Evolutionary conservation across 2,329 filamentous ascomycete species (phyloP).

Genomic region (Neonectria ditissima): DNA sequence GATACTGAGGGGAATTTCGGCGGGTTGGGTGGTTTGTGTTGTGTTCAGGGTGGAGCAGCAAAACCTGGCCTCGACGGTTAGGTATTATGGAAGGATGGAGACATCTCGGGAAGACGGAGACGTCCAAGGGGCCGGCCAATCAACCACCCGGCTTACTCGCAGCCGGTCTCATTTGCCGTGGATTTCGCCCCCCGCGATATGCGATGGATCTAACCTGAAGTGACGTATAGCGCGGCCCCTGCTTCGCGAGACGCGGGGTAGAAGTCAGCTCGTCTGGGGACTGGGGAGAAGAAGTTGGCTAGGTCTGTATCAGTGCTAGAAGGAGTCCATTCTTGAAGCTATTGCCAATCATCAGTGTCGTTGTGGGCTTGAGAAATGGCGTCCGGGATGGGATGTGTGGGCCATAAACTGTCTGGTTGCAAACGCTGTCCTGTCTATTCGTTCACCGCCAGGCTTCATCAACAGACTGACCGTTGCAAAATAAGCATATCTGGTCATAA

Average conservation of each 20-base stretch:
- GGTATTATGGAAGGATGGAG: conserved; percentile 10
- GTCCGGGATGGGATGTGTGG: conserved; percentile 9
- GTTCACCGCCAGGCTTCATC: not conserved
- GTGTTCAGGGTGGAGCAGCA: conserved; percentile 21
- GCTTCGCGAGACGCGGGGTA: conserved; percentile 21
- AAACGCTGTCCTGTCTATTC: not conserved
- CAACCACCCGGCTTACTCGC: not conserved
- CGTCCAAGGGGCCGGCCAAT: conserved; percentile 3
- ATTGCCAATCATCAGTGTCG: conserved; percentile 10
- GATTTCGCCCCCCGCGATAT: conserved; percentile 21
- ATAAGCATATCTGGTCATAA: not conserved
- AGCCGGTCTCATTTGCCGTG: conserved; percentile 29
- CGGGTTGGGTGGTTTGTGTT: not conserved
- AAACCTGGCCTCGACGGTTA: not conserved
- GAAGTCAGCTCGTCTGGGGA: not conserved
- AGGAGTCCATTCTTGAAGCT: not conserved
- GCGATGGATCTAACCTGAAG: conserved; percentile 21
- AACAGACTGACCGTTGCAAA: not conserved
- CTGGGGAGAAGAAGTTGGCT: not conserved
- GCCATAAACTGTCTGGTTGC: not conserved
- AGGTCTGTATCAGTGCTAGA: not conserved
- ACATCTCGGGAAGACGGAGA: conserved; percentile 6
- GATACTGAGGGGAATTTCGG: conserved; percentile 12
- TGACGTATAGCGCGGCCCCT: conserved; percentile 3
- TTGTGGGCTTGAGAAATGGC: conserved; percentile 1